These are phyloP conservation scores for Akebia trifoliata DNA, from an alignment of 164 flowering plant species.

Conservation along the genomic window DNA sequence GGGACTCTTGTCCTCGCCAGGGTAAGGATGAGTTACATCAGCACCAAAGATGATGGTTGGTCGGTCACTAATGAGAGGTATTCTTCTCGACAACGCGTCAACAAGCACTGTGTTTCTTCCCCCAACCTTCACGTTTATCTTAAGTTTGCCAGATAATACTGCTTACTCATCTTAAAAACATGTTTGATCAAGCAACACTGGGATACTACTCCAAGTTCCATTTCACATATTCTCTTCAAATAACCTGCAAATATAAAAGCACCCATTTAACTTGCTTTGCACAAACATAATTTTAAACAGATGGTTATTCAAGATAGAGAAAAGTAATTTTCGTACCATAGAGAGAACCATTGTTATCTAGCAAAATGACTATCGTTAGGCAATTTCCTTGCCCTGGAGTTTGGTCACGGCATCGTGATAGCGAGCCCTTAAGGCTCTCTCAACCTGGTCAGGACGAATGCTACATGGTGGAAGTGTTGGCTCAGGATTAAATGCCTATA, in stretches of 20 bases:
- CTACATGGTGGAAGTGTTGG: constrained; percentile 51
- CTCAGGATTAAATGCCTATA: constrained; percentile 49
- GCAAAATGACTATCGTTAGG: constrained; percentile 68
- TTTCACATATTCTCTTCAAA: constrained; percentile 86
- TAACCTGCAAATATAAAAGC: constrained; percentile 45
- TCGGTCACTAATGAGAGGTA: constrained; percentile 75
- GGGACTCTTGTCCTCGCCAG: constrained; percentile 96
- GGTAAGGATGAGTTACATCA: constrained; percentile 98
- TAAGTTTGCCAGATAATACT: constrained; percentile 74
- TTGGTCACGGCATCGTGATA: constrained; percentile 66
- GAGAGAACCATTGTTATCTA: constrained; percentile 81
- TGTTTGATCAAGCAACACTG: constrained; percentile 88
- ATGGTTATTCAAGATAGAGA: not conserved
- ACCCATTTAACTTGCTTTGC: not conserved
- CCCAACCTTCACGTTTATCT: constrained; percentile 94
- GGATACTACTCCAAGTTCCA: constrained; percentile 86
- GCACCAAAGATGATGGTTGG: constrained; percentile 98
- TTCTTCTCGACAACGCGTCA: constrained; percentile 85
- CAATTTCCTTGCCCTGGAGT: constrained; percentile 64
- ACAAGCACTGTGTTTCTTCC: constrained; percentile 88
- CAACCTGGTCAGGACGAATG: constrained; percentile 79
- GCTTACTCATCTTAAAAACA: constrained; percentile 68
- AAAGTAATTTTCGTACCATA: constrained; percentile 46
- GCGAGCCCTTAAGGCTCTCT: constrained; percentile 54
- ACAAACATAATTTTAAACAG: not conserved